phyloP scores from a whole-genome alignment of 2,329 filamentous ascomycete species.

The Aspergillus fructus region DNA sequence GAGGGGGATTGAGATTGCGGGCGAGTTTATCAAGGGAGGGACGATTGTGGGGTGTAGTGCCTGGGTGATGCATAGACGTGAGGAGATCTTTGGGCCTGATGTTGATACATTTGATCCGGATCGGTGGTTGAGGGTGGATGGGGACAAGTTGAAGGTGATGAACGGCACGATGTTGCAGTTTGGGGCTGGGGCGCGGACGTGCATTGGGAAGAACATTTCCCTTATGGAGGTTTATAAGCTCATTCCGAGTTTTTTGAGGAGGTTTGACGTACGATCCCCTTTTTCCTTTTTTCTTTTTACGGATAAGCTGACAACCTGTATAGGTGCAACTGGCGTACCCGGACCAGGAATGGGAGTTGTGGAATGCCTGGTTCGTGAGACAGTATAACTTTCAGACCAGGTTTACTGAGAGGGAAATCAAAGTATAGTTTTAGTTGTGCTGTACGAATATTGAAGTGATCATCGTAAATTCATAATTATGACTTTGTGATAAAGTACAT shows the following conservation, averaged over 20 bases:
- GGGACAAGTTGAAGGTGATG: slow-evolving; percentile 29
- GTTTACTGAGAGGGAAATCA: slow-evolving; percentile 10
- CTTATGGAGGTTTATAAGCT: slow-evolving; percentile 35
- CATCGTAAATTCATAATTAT: too few species aligned
- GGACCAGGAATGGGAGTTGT: slow-evolving; percentile 14
- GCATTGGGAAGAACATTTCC: slow-evolving; percentile 36
- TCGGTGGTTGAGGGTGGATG: slow-evolving; percentile 43
- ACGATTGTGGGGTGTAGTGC: slow-evolving; percentile 47
- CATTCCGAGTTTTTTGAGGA: slow-evolving; percentile 22
- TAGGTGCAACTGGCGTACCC: slow-evolving; percentile 14
- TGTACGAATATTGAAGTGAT: too few species aligned
- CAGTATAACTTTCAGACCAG: slow-evolving; percentile 16
- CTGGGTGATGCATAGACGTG: slow-evolving; percentile 45
- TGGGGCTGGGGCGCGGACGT: slow-evolving; percentile 29
- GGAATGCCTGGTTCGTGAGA: slow-evolving; percentile 19
- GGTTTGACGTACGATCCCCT: slow-evolving; percentile 9
- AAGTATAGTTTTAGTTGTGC: not conserved
- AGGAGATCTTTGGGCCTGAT: slow-evolving; percentile 39
- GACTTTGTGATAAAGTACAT: too few species aligned
- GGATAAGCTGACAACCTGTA: not conserved
- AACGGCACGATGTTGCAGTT: slow-evolving; percentile 31
- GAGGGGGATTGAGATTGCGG: slow-evolving; percentile 29
- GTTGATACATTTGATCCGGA: slow-evolving; percentile 45
- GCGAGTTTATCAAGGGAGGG: slow-evolving; percentile 35
- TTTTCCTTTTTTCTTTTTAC: not conserved